Evolutionary conservation across 495 filamentous ascomycete species (phyloP), one percentile per base, ranked within the genome.

Genomic region (Aspergillus sparsus): DNA sequence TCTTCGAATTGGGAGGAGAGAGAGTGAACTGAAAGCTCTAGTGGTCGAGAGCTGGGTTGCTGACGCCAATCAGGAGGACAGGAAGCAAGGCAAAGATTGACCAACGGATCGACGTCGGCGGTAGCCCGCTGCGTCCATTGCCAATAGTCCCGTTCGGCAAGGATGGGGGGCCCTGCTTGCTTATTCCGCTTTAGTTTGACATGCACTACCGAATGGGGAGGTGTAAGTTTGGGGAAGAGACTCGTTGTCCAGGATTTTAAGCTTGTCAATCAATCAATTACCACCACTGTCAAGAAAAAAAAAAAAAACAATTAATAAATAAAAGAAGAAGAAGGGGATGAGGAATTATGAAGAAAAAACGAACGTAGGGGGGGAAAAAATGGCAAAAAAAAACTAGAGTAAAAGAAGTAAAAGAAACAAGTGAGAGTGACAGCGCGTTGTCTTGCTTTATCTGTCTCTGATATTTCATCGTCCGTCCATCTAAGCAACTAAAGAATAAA

Each of bases 91-190:
- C 62, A 58, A 65, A 54, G 67, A 68, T 68, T 68, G 69, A 65
- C 62, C 58, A 49, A 71, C 67, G 66, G 74, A 74, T 76, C 74
- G 74, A 76, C 73, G 69, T 66, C 69, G 72, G 73, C 57, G 68
- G 69, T 71, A 72, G 70, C 61, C 63, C 63, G 63, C 62, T 61
- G 62, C 71, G 68, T 68, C 73, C 70, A 75, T 73, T 73, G 72
- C 67, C 74, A 75, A 75, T 77, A 77, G 74, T 77, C 63, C 21
- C 57, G 35, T 64, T 71, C 66, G 67, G 66, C 68, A 74, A 60
- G 64, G 65, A 71, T 64, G 62, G 54, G 34, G 3, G 57, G 15
- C 39, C 27, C 18, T 12, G 45, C n/a, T 42, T 21, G 32, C 13
- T 31, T 52, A 59, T 57, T 49, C 57, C 57, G 53, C 53, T 36